phyloP scores from a whole-genome alignment of 1,139 yeast genomes.

The Zygoascus meyerae region DNA sequence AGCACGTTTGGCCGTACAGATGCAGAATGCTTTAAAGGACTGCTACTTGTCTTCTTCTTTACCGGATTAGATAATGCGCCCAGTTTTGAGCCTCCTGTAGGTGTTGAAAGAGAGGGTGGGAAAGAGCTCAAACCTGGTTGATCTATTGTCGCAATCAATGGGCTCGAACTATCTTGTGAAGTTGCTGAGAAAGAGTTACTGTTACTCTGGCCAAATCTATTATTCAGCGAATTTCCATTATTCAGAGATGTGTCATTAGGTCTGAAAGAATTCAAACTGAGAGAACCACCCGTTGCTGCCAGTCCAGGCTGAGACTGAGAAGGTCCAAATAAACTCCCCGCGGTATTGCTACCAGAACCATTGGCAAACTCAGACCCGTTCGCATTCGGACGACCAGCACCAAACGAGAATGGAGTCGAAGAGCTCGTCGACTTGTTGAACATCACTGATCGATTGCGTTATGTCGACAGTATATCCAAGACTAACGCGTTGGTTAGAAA shows the following conservation, averaged over 20 bases:
- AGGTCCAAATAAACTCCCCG: too few relatives aligned
- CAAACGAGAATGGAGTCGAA: slow-evolving; percentile 1
- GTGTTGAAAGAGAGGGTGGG: background rate
- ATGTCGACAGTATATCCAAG: too few relatives aligned
- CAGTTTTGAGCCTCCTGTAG: background rate
- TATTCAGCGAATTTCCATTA: too few relatives aligned
- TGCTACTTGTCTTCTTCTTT: background rate
- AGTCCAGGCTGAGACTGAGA: too few relatives aligned
- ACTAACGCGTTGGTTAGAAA: too few relatives aligned
- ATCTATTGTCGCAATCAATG: slow-evolving; percentile 1
- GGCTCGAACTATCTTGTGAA: background rate
- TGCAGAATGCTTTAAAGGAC: slow-evolving; percentile 1
- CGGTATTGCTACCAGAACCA: too few relatives aligned
- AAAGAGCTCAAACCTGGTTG: background rate
- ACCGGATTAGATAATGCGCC: background rate
- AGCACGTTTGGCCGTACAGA: background rate
- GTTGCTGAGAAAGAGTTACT: background rate
- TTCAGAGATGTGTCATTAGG: too few relatives aligned
- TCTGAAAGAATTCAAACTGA: too few relatives aligned
- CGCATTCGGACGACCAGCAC: background rate
- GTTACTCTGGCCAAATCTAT: too few relatives aligned
- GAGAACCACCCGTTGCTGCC: too few relatives aligned
- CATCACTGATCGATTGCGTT: background rate
- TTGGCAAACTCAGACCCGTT: background rate
- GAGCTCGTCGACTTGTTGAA: background rate